Conservation (phyloP, 306 rosid species). For the Calophaca sinica region DNA sequence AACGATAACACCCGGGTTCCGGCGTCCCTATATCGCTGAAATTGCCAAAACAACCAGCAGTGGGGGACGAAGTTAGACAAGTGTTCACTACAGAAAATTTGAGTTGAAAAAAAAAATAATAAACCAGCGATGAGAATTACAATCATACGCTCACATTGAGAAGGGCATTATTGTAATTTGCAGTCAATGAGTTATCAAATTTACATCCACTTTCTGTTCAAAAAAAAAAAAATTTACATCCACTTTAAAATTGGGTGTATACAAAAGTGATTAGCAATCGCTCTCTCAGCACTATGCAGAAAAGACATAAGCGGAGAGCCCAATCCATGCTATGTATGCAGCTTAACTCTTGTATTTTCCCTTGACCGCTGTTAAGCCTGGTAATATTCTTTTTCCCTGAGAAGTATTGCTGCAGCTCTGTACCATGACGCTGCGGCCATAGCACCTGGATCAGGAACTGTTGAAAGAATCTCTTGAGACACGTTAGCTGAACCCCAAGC, state of each 20-base stretch:
- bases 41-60: no score
- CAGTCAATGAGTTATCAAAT: conserved; percentile 20
- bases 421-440: conserved; percentile 97
- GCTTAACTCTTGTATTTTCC: conserved; percentile 40
- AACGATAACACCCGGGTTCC: no score
- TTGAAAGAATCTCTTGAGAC: conserved; percentile 64
- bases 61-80: no score
- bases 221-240: no score
- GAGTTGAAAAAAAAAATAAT: background rate
- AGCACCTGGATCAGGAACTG: conserved; percentile 98
- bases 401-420: conserved; percentile 72
- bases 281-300: conserved; percentile 77
- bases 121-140: conserved; percentile 3
- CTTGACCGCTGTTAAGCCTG: conserved; percentile 48
- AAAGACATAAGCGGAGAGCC: conserved; percentile 81
- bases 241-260: conserved; percentile 32
- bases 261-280: conserved; percentile 31
- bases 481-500: conserved; percentile 82
- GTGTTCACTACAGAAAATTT: no score
- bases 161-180: conserved; percentile 47
- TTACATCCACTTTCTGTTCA: background rate
- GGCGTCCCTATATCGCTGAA: no score
- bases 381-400: no score
- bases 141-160: conserved; percentile 24
- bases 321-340: conserved; percentile 10